These are phyloP conservation scores for Rhizoclosmatium sp. DNA, from an alignment of 192 early-diverging fungal species.

Conservation along the genomic window DNA sequence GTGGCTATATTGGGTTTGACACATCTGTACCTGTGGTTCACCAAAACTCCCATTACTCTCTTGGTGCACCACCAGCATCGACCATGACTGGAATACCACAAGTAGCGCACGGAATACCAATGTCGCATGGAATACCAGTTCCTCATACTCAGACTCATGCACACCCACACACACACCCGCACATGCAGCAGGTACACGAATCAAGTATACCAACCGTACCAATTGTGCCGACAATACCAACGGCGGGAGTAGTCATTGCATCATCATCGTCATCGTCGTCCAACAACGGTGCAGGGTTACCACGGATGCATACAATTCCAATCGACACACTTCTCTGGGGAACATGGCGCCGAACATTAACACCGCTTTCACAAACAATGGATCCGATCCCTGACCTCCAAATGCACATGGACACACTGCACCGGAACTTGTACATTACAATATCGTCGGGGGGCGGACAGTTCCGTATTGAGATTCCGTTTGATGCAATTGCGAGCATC, in stretches of 20 bases:
- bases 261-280: not conserved
- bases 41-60: not conserved
- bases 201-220: not conserved
- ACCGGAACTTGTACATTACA: constrained; percentile 15
- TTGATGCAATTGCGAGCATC: constrained; percentile 4
- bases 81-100: no score
- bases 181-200: not conserved
- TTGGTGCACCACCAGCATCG: not conserved
- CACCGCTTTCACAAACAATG: constrained; percentile 3
- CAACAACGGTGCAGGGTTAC: not conserved
- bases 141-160: not conserved
- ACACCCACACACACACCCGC: not conserved
- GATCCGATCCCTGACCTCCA: constrained; percentile 17
- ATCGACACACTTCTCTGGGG: constrained; percentile 29
- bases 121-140: not conserved
- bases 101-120: not conserved
- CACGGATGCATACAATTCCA: constrained; percentile 12
- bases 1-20: no score
- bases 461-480: constrained; percentile 29
- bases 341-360: constrained; percentile 25
- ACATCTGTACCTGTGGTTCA: not conserved
- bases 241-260: not conserved
- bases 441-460: constrained; percentile 2
- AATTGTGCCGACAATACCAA: not conserved
- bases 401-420: constrained; percentile 31